Evolutionary conservation across 2,329 filamentous ascomycete species (phyloP), one percentile per base, ranked within the genome.

Genomic region (Fusarium sp.): DNA sequence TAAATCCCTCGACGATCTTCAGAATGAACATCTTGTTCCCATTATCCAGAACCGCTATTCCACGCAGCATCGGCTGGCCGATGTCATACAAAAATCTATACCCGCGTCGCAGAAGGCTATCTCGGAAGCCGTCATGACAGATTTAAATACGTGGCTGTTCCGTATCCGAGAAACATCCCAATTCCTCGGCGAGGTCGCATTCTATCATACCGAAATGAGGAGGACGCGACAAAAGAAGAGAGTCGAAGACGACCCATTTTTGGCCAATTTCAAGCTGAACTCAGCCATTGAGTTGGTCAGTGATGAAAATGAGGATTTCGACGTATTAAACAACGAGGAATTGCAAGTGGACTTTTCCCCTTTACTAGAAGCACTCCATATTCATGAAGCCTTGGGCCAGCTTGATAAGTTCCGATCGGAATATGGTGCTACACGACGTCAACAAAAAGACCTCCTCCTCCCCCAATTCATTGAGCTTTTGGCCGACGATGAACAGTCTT

Each of bases 111-210:
- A 97, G 76, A 94, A 93, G 76, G 90, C 93, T 53, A 98, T 99
- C 60, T 95, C 95, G 6, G 95, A 98, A 80, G 94, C 94, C 16
- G 96, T 99, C 72, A 98, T 98, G 94, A 92, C 89, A 4, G 96
- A 99, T 80, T 82, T 99, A 58, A 98, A 98, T 77, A 98, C 94
- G 1, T 99, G 96, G 96, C 85, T 99, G 12, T 99, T 92, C 76
- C 91, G 93, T 24, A 97, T 99, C 69, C 90, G 96, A 75, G 96
- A 99, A 80, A 97, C 94, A 20, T 98, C 96, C 2, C 95, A 98
- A 74, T 98, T 97, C 69, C 83, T 99, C 10, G 96, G 96, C 7
- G 96, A 99, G 79, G 93, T 99, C 9, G 94, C 96, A 6, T 97
- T 99, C 77, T 98, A 97, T 77, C 94, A 98, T 77, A 99, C 96